Percentiles rank a stretch among this genome's conserved stretches.
phyloP scores from a whole-genome alignment of 148 eudicot genomes.

The Spergularia bocconei region DNA sequence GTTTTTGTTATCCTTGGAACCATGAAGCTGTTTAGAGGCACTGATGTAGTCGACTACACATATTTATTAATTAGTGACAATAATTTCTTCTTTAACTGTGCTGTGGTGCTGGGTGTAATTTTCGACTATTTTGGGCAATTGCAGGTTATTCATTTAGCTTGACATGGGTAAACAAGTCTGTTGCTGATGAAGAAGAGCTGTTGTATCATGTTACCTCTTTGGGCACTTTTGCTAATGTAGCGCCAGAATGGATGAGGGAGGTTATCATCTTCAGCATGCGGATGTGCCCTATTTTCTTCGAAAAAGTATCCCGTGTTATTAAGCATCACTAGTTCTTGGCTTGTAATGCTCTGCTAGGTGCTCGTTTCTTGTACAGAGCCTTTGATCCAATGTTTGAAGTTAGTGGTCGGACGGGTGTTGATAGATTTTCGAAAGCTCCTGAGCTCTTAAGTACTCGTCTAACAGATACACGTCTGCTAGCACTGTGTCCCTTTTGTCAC shows the following conservation, averaged over 20 bases:
- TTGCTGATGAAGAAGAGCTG: conserved; percentile 38
- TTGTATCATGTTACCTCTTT: conserved; percentile 51
- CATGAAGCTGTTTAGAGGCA: no score
- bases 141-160: conserved; percentile 79
- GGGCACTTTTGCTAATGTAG: conserved; percentile 65
- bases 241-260: conserved; percentile 84
- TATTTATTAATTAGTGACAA: background rate
- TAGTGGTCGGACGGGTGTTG: background rate
- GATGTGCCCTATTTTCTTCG: conserved; percentile 70
- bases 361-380: conserved; percentile 3
- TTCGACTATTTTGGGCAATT: background rate
- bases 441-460: no score
- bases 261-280: conserved; percentile 40
- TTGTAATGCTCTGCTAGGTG: background rate
- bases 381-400: conserved; percentile 5
- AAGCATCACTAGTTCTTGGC: conserved; percentile 44
- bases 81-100: background rate
- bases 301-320: conserved; percentile 53
- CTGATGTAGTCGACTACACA: background rate
- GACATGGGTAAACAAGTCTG: conserved; percentile 50
- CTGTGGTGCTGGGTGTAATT: background rate
- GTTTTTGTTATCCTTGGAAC: no score
- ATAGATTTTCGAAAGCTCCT: no score
- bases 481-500: background rate
- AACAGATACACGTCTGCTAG: background rate